Base-by-base conservation (phyloP, 768 basidiomycete genomes). In the Rhodotorula diobovata region DNA sequence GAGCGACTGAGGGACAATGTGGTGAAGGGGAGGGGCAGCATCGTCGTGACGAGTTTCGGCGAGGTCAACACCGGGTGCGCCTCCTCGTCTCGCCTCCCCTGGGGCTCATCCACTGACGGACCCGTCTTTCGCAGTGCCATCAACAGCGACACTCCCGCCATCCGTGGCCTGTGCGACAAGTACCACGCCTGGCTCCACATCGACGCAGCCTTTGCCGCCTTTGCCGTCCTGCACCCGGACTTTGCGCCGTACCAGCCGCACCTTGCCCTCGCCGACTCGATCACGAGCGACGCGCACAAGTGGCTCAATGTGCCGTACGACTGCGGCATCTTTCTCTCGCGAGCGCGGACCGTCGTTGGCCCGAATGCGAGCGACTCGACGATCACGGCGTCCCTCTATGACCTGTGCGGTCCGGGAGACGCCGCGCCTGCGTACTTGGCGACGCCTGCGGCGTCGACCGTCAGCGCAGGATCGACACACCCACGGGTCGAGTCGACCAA, bases 161-260 rank as follows among this genome's bases (percentile, higher is more conserved):
- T 83, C 12, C 76, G 81, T 16, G 64, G 59, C 23, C 75, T 84
- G 25, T 83, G 81, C 61, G 80, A 80, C 68, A 39, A 56, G 30
- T 81, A 81, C 67, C 75, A 68, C 21, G 81, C 81, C 0, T 83
- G 83, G 83, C 70, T 84, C 7, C 83, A 83, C 74, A 78, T 83
- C 37, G 83, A 84, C 71, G 83, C 80, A 16, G 83, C 83, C 7
- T 84, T 84, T 62, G 82, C 81, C 12, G 83, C 81, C 2, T 83
- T 83, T 54, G 83, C 80, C 1, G 74, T 77, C 16, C 66, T 83
- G 1, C 76, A 81, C 58, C 82, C 82, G 21, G 80, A 80, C 23
- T 74, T 81, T 39, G 53, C 63, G 15, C 68, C 77, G 30, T 70
- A 81, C 15, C 71, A 73, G 11, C 65, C 77, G 10, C 79, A 81